Conservation (phyloP, 176 grass and related monocot genomes). For the Carex scoparia region DNA sequence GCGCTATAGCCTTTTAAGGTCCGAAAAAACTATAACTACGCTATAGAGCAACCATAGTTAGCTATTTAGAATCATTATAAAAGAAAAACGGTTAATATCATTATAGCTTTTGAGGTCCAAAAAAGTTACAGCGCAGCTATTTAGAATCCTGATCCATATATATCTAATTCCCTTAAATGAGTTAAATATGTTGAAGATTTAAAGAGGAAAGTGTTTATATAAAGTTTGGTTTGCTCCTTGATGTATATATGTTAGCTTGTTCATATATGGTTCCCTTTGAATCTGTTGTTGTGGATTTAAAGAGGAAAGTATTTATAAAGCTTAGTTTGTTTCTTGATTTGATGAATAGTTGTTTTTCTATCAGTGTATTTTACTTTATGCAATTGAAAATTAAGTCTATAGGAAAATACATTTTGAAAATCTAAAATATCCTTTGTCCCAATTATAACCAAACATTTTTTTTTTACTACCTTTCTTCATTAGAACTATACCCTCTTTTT, state of each 20-base stretch:
- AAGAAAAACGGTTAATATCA: no score
- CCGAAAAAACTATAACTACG: no score
- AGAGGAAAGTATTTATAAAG: constrained; percentile 5
- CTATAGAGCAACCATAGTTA: no score
- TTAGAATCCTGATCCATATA: background rate
- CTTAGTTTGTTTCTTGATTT: background rate
- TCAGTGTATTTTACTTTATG: background rate
- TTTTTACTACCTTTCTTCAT: no score
- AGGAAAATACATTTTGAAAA: no score
- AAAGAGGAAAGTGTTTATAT: background rate
- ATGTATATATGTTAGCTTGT: background rate
- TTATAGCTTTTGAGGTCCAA: no score
- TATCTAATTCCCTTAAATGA: background rate
- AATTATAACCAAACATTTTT: no score
- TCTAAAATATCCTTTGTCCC: no score
- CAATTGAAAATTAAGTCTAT: background rate
- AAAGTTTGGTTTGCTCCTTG: background rate
- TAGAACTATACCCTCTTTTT: no score
- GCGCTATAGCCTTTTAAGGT: no score
- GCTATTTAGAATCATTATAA: no score
- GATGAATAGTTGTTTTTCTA: background rate
- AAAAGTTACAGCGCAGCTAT: no score
- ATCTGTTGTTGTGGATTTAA: constrained; percentile 15
- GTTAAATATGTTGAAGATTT: background rate
- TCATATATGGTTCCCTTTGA: background rate